These are phyloP conservation scores for Saccharomyces uvarum DNA, from an alignment of 1,139 yeast species.

Conservation along the genomic window DNA sequence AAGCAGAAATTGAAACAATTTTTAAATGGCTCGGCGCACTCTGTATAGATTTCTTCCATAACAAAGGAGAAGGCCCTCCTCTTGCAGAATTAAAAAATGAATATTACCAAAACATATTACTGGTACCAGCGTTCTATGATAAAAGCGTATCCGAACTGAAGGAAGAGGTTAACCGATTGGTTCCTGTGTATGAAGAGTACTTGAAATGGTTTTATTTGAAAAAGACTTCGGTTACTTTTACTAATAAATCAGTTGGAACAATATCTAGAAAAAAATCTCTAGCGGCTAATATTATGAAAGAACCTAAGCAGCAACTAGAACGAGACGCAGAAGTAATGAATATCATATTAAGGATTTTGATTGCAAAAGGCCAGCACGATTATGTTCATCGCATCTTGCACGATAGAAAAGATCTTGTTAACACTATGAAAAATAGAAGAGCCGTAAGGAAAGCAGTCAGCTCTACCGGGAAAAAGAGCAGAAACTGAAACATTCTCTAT, in stretches of 20 bases:
- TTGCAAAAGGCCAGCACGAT: constrained; percentile 38
- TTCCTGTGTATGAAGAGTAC: constrained; percentile 45
- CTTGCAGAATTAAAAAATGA: constrained; percentile 55
- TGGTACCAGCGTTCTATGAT: constrained; percentile 64
- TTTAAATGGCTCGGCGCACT: constrained; percentile 65
- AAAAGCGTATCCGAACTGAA: constrained; percentile 43
- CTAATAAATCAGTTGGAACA: not conserved
- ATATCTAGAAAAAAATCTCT: not conserved
- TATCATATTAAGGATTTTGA: constrained; percentile 53
- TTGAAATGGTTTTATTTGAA: constrained; percentile 33
- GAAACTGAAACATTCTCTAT: not conserved
- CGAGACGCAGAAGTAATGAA: constrained; percentile 41
- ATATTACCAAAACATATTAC: constrained; percentile 55
- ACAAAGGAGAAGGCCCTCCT: constrained; percentile 78
- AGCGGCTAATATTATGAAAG: not conserved
- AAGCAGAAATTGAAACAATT: constrained; percentile 58
- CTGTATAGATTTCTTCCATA: constrained; percentile 66
- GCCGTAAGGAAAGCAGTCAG: not conserved
- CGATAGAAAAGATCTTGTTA: constrained; percentile 56
- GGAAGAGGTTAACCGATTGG: constrained; percentile 52
- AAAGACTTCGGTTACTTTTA: constrained; percentile 5
- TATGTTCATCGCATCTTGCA: constrained; percentile 50
- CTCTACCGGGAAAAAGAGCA: not conserved
- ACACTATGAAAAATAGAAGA: constrained; percentile 57
- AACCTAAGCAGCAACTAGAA: not conserved